A percentile compares a stretch with the other conserved stretches of the same genome.
Evolutionary conservation across 179 eudicot species (phyloP).

Genomic region (Corrigiola litoralis): DNA sequence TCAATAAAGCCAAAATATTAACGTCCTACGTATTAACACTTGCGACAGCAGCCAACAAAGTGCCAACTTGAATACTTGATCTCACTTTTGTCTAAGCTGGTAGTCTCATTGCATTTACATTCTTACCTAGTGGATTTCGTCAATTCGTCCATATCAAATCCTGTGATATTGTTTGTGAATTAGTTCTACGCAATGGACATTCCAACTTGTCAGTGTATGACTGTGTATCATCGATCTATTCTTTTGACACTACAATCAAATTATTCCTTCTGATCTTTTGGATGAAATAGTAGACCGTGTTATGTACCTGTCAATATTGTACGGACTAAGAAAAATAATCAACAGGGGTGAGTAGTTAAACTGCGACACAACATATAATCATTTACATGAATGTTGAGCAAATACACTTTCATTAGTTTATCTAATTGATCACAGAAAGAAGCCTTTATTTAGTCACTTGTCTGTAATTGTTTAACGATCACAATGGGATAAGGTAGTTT

Average conservation of each 20-base stretch:
- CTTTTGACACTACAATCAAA: neutral
- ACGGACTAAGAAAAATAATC: conserved; percentile 4
- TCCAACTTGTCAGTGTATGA: conserved; percentile 6
- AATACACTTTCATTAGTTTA: neutral
- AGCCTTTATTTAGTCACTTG: neutral
- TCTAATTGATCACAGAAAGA: no score
- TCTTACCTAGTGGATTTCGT: no score
- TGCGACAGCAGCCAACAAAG: no score
- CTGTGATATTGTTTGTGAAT: no score
- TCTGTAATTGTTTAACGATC: neutral
- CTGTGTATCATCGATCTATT: neutral
- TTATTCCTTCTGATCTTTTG: neutral
- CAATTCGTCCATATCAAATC: no score
- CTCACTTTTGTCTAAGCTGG: no score
- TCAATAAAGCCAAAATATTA: no score
- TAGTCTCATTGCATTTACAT: no score
- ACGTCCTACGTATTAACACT: no score
- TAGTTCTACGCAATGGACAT: no score
- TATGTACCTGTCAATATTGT: neutral
- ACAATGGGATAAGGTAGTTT: neutral
- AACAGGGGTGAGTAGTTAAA: neutral
- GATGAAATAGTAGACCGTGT: neutral
- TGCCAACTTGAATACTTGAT: no score
- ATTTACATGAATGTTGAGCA: neutral
- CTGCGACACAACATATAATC: neutral